These are phyloP conservation scores for Camellia oleifera DNA, from an alignment of 179 eudicot genomes.

Conservation along the genomic window DNA sequence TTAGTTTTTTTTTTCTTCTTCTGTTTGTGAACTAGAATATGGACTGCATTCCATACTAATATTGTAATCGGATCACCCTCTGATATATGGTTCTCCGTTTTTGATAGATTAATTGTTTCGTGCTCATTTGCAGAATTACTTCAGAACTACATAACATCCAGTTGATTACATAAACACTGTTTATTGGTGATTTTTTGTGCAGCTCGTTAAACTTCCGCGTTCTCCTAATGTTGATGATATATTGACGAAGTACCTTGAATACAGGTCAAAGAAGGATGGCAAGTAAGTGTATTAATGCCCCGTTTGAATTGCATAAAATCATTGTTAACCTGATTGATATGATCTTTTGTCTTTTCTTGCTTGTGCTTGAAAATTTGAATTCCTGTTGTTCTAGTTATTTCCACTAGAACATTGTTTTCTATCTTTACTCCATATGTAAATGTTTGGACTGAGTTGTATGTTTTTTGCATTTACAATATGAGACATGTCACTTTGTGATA, in stretches of 20 bases:
- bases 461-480: not conserved
- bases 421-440: not conserved
- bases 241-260: conserved; percentile 77
- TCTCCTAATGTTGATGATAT: conserved; percentile 84
- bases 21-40: not conserved
- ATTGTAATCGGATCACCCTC: not conserved
- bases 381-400: not conserved
- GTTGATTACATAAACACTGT: not conserved
- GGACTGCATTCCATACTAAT: not conserved
- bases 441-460: not conserved
- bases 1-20: not conserved
- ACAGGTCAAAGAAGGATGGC: conserved; percentile 76
- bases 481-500: not conserved
- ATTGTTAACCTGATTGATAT: not conserved
- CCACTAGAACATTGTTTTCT: not conserved
- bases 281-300: conserved; percentile 49
- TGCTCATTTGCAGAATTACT: not conserved
- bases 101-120: not conserved
- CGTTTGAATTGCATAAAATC: not conserved
- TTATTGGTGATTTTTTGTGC: conserved; percentile 29
- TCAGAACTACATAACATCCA: not conserved
- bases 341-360: not conserved
- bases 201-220: conserved; percentile 92
- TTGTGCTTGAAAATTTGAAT: not conserved
- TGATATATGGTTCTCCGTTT: not conserved